Base-by-base conservation (phyloP, 495 filamentous ascomycete species). In the Penicillium psychrofluorescens region DNA sequence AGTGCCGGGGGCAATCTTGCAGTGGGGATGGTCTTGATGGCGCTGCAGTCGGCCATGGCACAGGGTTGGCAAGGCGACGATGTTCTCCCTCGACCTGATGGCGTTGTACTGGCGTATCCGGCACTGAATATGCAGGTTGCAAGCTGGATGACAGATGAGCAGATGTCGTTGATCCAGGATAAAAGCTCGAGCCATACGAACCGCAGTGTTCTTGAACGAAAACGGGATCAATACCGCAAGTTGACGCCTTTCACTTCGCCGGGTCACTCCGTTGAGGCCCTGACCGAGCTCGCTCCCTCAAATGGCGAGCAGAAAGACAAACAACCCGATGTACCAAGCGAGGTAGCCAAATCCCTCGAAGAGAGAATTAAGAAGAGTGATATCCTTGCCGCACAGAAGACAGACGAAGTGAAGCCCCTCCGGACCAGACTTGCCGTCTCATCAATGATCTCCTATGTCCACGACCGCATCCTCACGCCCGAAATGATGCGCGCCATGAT, bases 401-500 rank as follows among this genome's bases (percentile, higher is more conserved):
- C 51, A 56, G 76, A n/a, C 76, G 22, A 74, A 43, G 67, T 84
- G 2, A 70, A 80, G 53, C 81, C 80, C n/a, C 79, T 95, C 43
- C 82, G 77, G 48, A 97, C 92, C 12, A 80, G 89, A 34, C 77
- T 98, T 7, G 90, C 92, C 34, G 90, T 89, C 66, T 88, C 88
- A 1, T 87, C 81, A n/a, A 91, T 95, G 80, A 90, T 98, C 42
- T 95, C 91, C 9, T 98, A 97, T 68, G 92, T 95, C 59, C 88
- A 90, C 61, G 92, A 98, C 65, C 86, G 94, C 15, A 85, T 98
- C 31, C 75, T 98, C 16, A 90, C 87, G 0, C 94, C 92, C 0
- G 94, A 97, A 61, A 95, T 98, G 88, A 95, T 97, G 85, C 84
- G 92, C 40, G 90, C 90, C 28, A 97, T 98, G 92, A 92, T 98